Base-by-base conservation (phyloP, 2,329 filamentous ascomycete species). In the Fusarium xylarioides region DNA sequence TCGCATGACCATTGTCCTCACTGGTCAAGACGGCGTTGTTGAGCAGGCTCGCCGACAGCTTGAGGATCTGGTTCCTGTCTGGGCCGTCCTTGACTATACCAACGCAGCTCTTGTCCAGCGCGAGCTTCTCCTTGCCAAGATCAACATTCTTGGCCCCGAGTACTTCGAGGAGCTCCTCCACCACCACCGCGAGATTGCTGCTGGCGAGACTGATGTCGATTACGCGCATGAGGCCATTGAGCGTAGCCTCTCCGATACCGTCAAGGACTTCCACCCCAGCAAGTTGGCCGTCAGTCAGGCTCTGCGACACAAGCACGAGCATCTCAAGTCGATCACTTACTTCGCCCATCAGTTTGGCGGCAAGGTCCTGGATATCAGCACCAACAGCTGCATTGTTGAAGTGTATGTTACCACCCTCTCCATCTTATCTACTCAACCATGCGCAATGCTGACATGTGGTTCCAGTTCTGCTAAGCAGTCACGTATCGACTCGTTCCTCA, bases 71-170 rank as follows among this genome's bases (percentile, higher is more conserved):
- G 96, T 99, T 30, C 96, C 96, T 30, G 96, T 99, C 66, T 99
- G 96, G 96, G 96, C 96, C 59, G 96, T 99, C 38, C 86, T 99
- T 65, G 96, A 99, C 85, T 99, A 99, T 85, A 98, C 95, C 67
- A 89, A 91, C 70, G 92, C 96, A 10, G 94, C 96, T 6, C 90
- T 99, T 30, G 96, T 99, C 26, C 96, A 99, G 89, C 92, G 96
- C 71, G 96, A 99, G 84, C 88, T 99, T 35, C 89, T 99, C 14
- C 90, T 99, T 42, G 95, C 96, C 78, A 99, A 99, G 87, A 90
- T 99, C 84, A 97, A 95, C 83, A 97, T 97, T 70, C 89, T 99
- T 42, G 96, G 96, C 2, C 96, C 96, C 11, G 96, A 99, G 86
- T 98, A 97, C 85, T 99, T 98, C 78, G 95, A 98, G 85, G 96